Conservation (phyloP, 257 asterid genomes). For the Solanum piurae region DNA sequence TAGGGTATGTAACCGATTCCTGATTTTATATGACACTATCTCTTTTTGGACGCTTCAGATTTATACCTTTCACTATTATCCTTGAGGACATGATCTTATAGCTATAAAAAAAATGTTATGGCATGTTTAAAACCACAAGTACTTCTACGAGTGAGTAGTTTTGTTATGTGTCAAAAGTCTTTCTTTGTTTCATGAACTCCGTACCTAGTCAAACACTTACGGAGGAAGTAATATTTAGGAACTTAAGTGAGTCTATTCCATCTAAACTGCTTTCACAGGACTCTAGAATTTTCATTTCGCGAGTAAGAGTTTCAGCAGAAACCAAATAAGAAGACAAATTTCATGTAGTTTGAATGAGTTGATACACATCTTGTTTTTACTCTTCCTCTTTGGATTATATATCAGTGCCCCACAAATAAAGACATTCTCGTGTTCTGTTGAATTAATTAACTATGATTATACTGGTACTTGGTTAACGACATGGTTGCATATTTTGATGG, state of each 20-base stretch:
- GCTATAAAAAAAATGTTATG: background rate
- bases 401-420: background rate
- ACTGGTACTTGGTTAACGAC: background rate
- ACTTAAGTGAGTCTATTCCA: background rate
- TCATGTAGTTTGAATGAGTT: background rate
- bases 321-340: background rate
- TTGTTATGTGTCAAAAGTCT: background rate
- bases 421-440: background rate
- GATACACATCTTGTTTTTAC: background rate
- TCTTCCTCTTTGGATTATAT: background rate
- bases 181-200: background rate
- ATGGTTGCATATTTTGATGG: background rate
- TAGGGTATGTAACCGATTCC: slow-evolving; percentile 42
- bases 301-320: background rate
- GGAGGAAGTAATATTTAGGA: background rate
- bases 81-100: background rate
- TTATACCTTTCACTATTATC: background rate
- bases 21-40: background rate
- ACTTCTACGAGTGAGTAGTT: background rate
- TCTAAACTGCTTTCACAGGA: background rate
- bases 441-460: background rate
- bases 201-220: background rate
- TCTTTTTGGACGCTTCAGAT: background rate
- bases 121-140: background rate
- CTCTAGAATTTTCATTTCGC: background rate